Evolutionary conservation across 2,329 filamentous ascomycete species (phyloP).

Genomic region (Leptographium lundbergii): DNA sequence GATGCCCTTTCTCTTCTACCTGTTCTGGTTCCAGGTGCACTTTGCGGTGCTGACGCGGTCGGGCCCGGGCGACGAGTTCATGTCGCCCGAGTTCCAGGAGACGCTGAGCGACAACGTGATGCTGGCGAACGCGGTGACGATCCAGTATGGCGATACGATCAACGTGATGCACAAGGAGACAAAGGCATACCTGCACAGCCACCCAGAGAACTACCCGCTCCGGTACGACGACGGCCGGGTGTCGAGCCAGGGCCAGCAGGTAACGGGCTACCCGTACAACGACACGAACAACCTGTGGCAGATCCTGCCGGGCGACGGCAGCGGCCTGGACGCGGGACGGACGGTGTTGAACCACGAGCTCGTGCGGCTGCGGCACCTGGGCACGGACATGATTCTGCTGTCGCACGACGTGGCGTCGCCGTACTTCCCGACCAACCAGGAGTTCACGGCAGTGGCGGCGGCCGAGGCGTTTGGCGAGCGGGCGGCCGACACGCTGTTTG

Average conservation of each 20-base stretch:
- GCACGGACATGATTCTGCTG: slow-evolving; percentile 74
- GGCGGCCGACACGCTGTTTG: slow-evolving; percentile 83
- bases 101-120: slow-evolving; percentile 91
- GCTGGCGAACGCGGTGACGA: slow-evolving; percentile 71
- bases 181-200: slow-evolving; percentile 90
- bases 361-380: slow-evolving; percentile 74
- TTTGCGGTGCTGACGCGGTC: slow-evolving; percentile 81
- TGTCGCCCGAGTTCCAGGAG: slow-evolving; percentile 97
- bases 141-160: slow-evolving; percentile 84
- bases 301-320: slow-evolving; percentile 55
- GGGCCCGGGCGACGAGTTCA: slow-evolving; percentile 94
- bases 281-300: slow-evolving; percentile 99
- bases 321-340: slow-evolving; percentile 43
- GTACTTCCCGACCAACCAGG: slow-evolving; percentile 93
- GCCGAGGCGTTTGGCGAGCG: slow-evolving; percentile 63
- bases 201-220: slow-evolving; percentile 76
- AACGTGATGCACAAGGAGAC: slow-evolving; percentile 94
- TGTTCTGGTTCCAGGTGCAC: slow-evolving; percentile 99
- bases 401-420: slow-evolving; percentile 97
- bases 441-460: slow-evolving; percentile 73
- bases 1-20: slow-evolving; percentile 91
- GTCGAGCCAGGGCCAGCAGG: slow-evolving; percentile 94
- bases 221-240: slow-evolving; percentile 96
- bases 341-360: slow-evolving; percentile 72
- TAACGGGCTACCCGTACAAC: slow-evolving; percentile 95